A percentile compares a stretch with the other conserved stretches of the same genome.
These are phyloP conservation scores for Pterocarpus macrocarpus DNA, from an alignment of 306 rosid species.

Conservation along the genomic window DNA sequence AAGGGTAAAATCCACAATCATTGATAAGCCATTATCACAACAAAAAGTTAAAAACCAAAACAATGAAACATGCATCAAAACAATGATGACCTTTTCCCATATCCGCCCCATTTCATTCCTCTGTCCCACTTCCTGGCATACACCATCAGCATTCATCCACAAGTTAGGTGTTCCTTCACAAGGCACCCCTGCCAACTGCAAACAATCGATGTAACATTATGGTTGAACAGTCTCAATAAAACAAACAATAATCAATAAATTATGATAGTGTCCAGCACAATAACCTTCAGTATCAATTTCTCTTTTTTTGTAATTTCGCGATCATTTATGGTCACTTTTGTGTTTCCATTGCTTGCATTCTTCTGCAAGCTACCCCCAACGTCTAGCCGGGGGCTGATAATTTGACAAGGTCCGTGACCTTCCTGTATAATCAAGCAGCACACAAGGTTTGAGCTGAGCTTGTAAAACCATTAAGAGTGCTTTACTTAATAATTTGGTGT, in stretches of 20 bases:
- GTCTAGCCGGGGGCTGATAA: conserved; percentile 65
- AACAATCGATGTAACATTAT: conserved; percentile 31
- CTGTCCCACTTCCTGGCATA: conserved; percentile 89
- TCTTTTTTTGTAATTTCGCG: conserved; percentile 72
- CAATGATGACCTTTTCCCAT: conserved; percentile 72
- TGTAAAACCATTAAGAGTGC: no score
- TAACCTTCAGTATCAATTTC: conserved; percentile 68
- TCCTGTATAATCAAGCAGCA: conserved; percentile 58
- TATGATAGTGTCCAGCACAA: conserved; percentile 1
- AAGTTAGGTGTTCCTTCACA: conserved; percentile 74
- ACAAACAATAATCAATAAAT: not conserved
- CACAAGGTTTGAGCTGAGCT: conserved; percentile 13
- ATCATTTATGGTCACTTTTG: conserved; percentile 62
- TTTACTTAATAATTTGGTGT: no score
- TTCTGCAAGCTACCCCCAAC: conserved; percentile 60
- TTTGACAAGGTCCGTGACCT: conserved; percentile 66
- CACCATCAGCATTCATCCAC: conserved; percentile 79
- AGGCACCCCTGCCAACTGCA: conserved; percentile 75
- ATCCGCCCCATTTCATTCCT: conserved; percentile 58
- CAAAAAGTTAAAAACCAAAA: conserved; percentile 27
- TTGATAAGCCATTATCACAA: conserved; percentile 2
- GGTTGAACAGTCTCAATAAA: not conserved
- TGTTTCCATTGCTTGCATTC: conserved; percentile 76
- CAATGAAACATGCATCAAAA: conserved; percentile 33
- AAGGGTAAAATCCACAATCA: conserved; percentile 21